Conservation (phyloP, 331 rosid species). For the Stylosanthes scabra region DNA sequence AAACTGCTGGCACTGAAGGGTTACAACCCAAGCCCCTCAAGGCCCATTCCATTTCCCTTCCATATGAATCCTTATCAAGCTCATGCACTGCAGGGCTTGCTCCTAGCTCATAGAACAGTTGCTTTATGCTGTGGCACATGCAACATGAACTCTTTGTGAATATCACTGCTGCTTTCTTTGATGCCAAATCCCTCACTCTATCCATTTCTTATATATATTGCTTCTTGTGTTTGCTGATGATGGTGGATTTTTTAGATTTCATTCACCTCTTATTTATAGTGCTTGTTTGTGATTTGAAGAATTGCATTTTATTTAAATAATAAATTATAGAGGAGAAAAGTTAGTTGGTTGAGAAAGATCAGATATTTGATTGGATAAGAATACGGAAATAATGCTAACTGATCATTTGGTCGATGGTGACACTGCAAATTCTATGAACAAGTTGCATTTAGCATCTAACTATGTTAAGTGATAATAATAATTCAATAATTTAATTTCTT, state of each 20-base stretch:
- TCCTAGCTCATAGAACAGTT: conserved; percentile 90
- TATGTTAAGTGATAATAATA: conserved; percentile 2
- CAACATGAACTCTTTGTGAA: conserved; percentile 95
- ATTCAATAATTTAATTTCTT: too few species aligned
- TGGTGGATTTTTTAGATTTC: conserved; percentile 54
- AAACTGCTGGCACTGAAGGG: conserved; percentile 95
- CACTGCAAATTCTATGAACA: conserved; percentile 52
- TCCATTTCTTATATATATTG: conserved; percentile 58
- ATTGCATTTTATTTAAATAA: conserved; percentile 44
- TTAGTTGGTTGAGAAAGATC: conserved; percentile 64
- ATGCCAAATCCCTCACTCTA: conserved; percentile 80
- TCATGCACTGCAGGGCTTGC: conserved; percentile 97
- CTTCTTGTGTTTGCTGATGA: conserved; percentile 19
- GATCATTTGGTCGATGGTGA: conserved; percentile 70
- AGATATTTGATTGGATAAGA: conserved; percentile 91
- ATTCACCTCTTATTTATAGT: conserved; percentile 75
- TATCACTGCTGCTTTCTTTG: conserved; percentile 96
- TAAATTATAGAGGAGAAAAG: conserved; percentile 1
- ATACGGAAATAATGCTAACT: conserved; percentile 38
- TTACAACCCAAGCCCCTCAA: conserved; percentile 79
- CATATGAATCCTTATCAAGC: conserved; percentile 75
- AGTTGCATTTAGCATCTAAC: conserved; percentile 60
- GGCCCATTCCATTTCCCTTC: conserved; percentile 92
- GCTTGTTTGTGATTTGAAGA: conserved; percentile 41
- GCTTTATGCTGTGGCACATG: conserved; percentile 94